Percentiles rank a stretch among this genome's conserved stretches.
phyloP scores from a whole-genome alignment of 2,329 filamentous ascomycete genomes.

The Huntiella bhutanensis region DNA sequence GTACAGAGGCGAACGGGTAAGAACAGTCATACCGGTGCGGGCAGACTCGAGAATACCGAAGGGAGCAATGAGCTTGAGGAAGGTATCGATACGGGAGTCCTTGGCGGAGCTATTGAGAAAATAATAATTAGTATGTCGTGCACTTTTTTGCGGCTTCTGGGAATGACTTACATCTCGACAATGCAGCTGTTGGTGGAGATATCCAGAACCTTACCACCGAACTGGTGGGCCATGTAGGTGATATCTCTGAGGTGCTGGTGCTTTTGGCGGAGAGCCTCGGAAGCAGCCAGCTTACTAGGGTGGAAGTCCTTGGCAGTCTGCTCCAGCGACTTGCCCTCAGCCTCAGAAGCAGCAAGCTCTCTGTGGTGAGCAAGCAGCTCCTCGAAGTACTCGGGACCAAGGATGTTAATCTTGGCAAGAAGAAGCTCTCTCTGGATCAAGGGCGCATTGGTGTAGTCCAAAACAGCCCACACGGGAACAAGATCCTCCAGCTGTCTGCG shows the following conservation, averaged over 20 bases:
- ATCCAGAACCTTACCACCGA: constrained; percentile 91
- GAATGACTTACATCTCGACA: constrained; percentile 64
- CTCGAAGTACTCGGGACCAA: constrained; percentile 96
- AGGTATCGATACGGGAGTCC: constrained; percentile 82
- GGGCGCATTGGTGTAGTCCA: constrained; percentile 85
- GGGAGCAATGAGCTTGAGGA: constrained; percentile 83
- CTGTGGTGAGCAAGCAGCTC: constrained; percentile 89
- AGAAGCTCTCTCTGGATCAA: constrained; percentile 91
- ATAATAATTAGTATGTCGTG: not conserved
- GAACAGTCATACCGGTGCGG: constrained; percentile 86
- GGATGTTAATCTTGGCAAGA: constrained; percentile 87
- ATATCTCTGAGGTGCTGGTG: constrained; percentile 94
- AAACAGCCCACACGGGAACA: constrained; percentile 92
- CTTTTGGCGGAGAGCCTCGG: constrained; percentile 85
- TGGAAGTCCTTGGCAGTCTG: constrained; percentile 55
- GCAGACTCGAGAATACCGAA: constrained; percentile 96
- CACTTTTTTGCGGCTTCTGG: not conserved
- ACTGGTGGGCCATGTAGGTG: constrained; percentile 92
- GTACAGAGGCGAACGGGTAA: constrained; percentile 78
- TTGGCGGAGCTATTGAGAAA: constrained; percentile 55
- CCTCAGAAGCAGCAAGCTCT: constrained; percentile 47
- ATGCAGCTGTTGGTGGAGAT: constrained; percentile 98
- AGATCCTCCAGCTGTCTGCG: constrained; percentile 88
- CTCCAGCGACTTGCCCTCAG: constrained; percentile 23
- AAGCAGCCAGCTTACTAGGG: constrained; percentile 66